phyloP scores from a whole-genome alignment of 768 basidiomycete genomes.

The Lentinula sp. region DNA sequence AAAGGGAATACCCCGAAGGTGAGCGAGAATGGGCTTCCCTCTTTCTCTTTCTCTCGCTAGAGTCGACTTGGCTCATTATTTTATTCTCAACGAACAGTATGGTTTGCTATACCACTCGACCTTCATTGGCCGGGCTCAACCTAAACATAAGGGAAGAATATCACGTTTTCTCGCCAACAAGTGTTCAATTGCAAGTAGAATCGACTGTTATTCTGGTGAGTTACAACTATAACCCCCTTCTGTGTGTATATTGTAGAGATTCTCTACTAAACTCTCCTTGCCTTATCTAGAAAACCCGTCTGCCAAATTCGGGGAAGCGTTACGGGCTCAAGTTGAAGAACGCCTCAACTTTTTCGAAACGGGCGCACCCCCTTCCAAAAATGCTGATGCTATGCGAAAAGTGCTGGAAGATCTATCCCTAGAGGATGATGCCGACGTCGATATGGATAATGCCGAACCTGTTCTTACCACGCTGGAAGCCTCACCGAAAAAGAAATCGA shows the following conservation, averaged over 20 bases:
- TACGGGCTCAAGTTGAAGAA: constrained; percentile 92
- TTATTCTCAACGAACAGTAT: constrained; percentile 48
- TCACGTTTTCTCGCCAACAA: constrained; percentile 99
- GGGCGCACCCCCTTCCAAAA: constrained; percentile 84
- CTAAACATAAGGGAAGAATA: constrained; percentile 95
- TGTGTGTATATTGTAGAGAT: background rate
- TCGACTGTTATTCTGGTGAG: constrained; percentile 89
- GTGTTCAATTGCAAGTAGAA: constrained; percentile 93
- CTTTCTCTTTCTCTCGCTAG: background rate
- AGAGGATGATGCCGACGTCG: constrained; percentile 52
- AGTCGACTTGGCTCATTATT: background rate
- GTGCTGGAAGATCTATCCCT: constrained; percentile 75
- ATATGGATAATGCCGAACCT: constrained; percentile 36
- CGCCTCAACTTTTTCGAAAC: constrained; percentile 92
- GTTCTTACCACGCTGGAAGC: constrained; percentile 59
- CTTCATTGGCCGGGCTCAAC: constrained; percentile 91
- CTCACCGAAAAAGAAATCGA: constrained; percentile 45
- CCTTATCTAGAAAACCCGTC: constrained; percentile 66
- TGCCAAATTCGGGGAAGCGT: constrained; percentile 90
- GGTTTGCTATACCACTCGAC: constrained; percentile 96
- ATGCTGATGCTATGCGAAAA: constrained; percentile 86
- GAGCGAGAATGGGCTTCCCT: constrained; percentile 8
- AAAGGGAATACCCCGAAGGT: constrained; percentile 99
- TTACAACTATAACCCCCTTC: background rate
- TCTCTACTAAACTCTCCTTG: background rate